Conservation (phyloP, 2,329 filamentous ascomycete genomes). For the Polychaeton citri region DNA sequence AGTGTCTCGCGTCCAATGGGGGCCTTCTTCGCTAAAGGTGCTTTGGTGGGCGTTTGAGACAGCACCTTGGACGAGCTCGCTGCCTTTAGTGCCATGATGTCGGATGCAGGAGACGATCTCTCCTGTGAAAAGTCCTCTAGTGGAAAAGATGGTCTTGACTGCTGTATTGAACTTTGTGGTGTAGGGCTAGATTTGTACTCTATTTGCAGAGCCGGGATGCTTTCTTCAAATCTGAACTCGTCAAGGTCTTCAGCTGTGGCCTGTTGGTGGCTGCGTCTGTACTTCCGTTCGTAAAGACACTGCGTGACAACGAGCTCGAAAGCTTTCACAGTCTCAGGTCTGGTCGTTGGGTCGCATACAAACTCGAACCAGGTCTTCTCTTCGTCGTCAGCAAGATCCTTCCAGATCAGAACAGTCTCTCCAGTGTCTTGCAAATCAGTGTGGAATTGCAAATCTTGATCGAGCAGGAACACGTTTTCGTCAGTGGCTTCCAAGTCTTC, state of each 20-base stretch:
- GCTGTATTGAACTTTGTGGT: conserved; percentile 1
- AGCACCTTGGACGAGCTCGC: conserved; percentile 8
- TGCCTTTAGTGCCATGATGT: not conserved
- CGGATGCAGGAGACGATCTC: not conserved
- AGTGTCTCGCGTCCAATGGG: conserved; percentile 63
- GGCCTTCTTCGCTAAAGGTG: conserved; percentile 45
- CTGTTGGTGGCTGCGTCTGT: conserved; percentile 62
- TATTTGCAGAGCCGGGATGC: conserved; percentile 31
- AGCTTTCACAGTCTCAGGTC: conserved; percentile 56
- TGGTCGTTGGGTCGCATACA: conserved; percentile 68
- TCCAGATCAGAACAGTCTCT: conserved; percentile 84
- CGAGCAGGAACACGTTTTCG: conserved; percentile 95
- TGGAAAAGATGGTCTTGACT: conserved; percentile 2
- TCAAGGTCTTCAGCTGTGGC: conserved; percentile 70
- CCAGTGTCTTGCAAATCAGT: conserved; percentile 61
- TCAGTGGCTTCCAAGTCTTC: conserved; percentile 72
- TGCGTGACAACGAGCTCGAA: conserved; percentile 76
- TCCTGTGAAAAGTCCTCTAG: conserved; percentile 12
- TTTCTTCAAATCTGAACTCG: conserved; percentile 67
- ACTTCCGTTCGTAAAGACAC: conserved; percentile 97
- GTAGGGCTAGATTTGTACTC: conserved; percentile 37
- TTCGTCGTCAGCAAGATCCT: conserved; percentile 81
- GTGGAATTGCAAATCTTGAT: conserved; percentile 78
- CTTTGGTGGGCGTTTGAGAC: conserved; percentile 37
- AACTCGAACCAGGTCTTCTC: conserved; percentile 91